A percentile compares a stretch with the other conserved stretches of the same genome.
phyloP scores from a whole-genome alignment of 352 stramenopile species.

The Phytopythium delawarense region DNA sequence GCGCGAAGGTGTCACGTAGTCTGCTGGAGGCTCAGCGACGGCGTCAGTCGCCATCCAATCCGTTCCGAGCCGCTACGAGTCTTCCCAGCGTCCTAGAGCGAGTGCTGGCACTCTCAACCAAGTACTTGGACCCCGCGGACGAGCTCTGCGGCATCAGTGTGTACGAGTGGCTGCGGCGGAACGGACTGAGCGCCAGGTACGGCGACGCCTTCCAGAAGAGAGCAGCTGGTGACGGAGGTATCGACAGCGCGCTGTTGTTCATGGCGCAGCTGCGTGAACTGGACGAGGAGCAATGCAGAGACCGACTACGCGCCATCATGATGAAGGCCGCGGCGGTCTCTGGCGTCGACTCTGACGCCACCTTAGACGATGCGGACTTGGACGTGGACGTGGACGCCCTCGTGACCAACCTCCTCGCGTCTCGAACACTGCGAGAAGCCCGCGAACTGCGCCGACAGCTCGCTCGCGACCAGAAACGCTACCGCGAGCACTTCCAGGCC shows the following conservation, averaged over 20 bases:
- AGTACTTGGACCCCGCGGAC: slow-evolving; percentile 53
- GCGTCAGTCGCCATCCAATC: slow-evolving; percentile 35
- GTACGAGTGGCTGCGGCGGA: slow-evolving; percentile 49
- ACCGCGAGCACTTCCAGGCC: not conserved
- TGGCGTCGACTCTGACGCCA: not conserved
- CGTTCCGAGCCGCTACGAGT: slow-evolving; percentile 19
- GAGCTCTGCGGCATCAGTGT: slow-evolving; percentile 49
- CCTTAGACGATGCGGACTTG: not conserved
- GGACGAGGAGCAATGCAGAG: slow-evolving; percentile 17
- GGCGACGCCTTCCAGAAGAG: slow-evolving; percentile 37
- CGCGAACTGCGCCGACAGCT: not conserved
- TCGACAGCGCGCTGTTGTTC: not conserved
- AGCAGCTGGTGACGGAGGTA: slow-evolving; percentile 6
- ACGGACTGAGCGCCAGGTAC: slow-evolving; percentile 52
- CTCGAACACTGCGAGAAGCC: slow-evolving; percentile 22
- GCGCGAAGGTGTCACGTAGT: slow-evolving; percentile 23
- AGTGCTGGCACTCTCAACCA: not conserved
- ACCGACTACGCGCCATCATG: slow-evolving; percentile 13
- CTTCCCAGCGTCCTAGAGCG: not conserved
- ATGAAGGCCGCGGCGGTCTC: not conserved
- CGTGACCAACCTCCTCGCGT: slow-evolving; percentile 50
- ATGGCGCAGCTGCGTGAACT: slow-evolving; percentile 23
- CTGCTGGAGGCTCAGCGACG: slow-evolving; percentile 48
- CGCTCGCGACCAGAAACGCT: slow-evolving; percentile 1
- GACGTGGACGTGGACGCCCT: slow-evolving; percentile 38